These are phyloP conservation scores for Tylopilus orsonianus DNA, from an alignment of 1,284 basidiomycete species.

Conservation along the genomic window DNA sequence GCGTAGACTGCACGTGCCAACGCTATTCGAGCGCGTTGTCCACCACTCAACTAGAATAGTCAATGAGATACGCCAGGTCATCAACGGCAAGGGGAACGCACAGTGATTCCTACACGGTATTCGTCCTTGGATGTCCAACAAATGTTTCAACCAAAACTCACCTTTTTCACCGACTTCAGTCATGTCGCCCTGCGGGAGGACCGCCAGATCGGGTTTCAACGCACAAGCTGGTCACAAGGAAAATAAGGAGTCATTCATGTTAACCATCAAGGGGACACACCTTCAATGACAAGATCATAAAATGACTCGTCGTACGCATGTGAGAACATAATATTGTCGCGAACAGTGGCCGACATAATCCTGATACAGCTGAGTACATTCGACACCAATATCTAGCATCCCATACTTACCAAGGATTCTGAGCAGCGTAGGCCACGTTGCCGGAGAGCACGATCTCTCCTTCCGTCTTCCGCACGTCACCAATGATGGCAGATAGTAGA, in stretches of 20 bases:
- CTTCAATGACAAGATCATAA: slow-evolving; percentile 75
- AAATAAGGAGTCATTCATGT: neutral
- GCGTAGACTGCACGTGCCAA: slow-evolving; percentile 52
- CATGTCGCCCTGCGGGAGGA: slow-evolving; percentile 71
- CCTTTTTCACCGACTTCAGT: slow-evolving; percentile 72
- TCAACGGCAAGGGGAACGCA: slow-evolving; percentile 9
- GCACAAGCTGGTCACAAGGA: slow-evolving; percentile 69
- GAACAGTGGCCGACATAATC: slow-evolving; percentile 81
- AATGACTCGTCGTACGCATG: slow-evolving; percentile 83
- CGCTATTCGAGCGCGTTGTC: slow-evolving; percentile 61
- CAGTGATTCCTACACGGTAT: slow-evolving; percentile 29
- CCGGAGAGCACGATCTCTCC: slow-evolving; percentile 76
- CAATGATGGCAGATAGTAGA: slow-evolving; percentile 75
- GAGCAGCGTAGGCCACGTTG: slow-evolving; percentile 84
- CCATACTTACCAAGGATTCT: slow-evolving; percentile 76
- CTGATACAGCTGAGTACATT: slow-evolving; percentile 36
- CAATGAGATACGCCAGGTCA: neutral
- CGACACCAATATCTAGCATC: neutral
- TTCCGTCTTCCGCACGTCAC: slow-evolving; percentile 82
- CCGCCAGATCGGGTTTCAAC: slow-evolving; percentile 73
- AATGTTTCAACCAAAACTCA: slow-evolving; percentile 6
- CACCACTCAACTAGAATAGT: slow-evolving; percentile 44
- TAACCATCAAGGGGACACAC: slow-evolving; percentile 35
- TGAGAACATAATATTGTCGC: slow-evolving; percentile 90
- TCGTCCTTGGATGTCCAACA: slow-evolving; percentile 38